These are phyloP conservation scores for Sclerotinia subarctica DNA, from an alignment of 2,329 filamentous ascomycete genomes.

Conservation along the genomic window DNA sequence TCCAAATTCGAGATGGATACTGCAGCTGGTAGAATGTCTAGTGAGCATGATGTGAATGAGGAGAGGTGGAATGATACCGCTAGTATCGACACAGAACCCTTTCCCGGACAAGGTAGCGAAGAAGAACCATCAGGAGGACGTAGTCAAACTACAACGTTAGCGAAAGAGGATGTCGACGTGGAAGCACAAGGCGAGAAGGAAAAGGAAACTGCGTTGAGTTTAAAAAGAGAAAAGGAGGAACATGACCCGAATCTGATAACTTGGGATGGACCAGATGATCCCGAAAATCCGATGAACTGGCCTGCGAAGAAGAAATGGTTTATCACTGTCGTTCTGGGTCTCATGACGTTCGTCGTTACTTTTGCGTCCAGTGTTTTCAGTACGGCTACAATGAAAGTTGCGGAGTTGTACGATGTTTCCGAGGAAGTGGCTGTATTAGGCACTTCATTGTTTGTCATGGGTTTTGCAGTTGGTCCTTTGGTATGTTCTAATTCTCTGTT, in stretches of 20 bases:
- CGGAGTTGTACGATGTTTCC: constrained; percentile 29
- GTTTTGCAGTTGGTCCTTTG: constrained; percentile 68
- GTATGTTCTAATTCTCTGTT: constrained; percentile 39
- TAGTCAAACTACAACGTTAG: constrained; percentile 11
- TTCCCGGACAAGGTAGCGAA: neutral
- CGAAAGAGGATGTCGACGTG: constrained; percentile 6
- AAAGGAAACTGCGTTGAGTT: neutral
- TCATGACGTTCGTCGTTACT: constrained; percentile 40
- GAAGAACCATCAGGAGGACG: constrained; percentile 5
- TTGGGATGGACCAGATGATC: constrained; percentile 24
- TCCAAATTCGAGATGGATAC: neutral
- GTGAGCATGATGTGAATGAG: neutral
- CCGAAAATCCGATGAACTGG: constrained; percentile 27
- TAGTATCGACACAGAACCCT: constrained; percentile 11
- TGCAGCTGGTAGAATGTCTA: neutral
- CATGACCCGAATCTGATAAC: constrained; percentile 22
- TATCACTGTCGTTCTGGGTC: constrained; percentile 34
- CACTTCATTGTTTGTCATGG: constrained; percentile 64
- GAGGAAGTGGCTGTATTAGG: constrained; percentile 56
- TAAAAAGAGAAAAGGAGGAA: neutral
- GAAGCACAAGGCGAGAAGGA: constrained; percentile 11
- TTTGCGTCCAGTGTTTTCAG: constrained; percentile 36
- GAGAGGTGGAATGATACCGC: neutral
- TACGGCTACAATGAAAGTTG: constrained; percentile 28
- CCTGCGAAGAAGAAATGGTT: constrained; percentile 31